Evolutionary conservation across 768 basidiomycete species (phyloP).

Genomic region (Leucocoprinus sp.): DNA sequence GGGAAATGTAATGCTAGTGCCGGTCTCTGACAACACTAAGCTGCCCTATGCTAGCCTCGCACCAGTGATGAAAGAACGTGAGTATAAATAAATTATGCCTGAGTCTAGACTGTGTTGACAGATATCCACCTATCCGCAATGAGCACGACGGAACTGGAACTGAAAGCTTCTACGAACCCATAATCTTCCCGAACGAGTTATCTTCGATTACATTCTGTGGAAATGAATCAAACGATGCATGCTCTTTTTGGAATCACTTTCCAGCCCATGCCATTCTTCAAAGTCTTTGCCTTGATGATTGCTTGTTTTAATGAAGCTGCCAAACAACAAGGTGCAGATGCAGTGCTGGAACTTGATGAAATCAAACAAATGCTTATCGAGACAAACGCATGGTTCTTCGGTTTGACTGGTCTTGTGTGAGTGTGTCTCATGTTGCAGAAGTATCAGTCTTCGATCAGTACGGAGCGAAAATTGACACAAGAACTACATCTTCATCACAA

Average conservation of each 20-base stretch:
- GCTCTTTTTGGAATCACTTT: constrained; percentile 70
- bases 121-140: constrained; percentile 55
- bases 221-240: constrained; percentile 80
- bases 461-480: constrained; percentile 33
- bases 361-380: constrained; percentile 90
- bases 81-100: constrained; percentile 20
- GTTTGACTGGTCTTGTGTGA: constrained; percentile 76
- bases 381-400: constrained; percentile 85
- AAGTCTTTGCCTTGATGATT: constrained; percentile 82
- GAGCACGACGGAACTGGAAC: constrained; percentile 57
- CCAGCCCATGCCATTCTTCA: constrained; percentile 78
- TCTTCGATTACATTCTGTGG: constrained; percentile 69
- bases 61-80: constrained; percentile 54
- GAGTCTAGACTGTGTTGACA: constrained; percentile 19
- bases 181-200: constrained; percentile 93
- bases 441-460: constrained; percentile 21
- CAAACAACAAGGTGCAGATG: constrained; percentile 59
- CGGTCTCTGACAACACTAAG: constrained; percentile 62
- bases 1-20: constrained; percentile 81
- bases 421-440: constrained; percentile 79
- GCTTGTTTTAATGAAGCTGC: constrained; percentile 81
- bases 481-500: constrained; percentile 21
- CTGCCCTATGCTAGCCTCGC: constrained; percentile 51
- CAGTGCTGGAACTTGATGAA: constrained; percentile 80
- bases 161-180: constrained; percentile 73